Evolutionary conservation across 202 grass and related monocot genomes (phyloP), one percentile per base, ranked within the genome.

Genomic region (Panicum virgatum): DNA sequence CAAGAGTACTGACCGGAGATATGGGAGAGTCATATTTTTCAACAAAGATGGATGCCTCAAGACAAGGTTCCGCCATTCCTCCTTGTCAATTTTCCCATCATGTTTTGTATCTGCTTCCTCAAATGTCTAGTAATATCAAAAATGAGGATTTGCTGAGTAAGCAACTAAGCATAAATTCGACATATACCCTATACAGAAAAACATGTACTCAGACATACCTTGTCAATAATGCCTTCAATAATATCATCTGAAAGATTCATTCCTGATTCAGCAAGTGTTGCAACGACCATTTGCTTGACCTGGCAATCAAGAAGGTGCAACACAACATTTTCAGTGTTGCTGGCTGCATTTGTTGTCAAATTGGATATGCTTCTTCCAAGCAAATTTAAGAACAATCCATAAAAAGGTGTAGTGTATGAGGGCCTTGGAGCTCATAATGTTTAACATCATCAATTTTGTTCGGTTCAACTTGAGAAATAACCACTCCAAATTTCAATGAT

Each of bases 251-350:
- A 94, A 81, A 97, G 82, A 86, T 93, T 97, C 95, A 98, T 98
- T 57, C 95, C 90, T 38, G 95, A 98, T 62, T 98, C 95, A 80
- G 95, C 95, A 88, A 97, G 95, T 76, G 95, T 97, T 16, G 95
- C 90, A 0, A 94, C 95, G 20, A 95, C 95, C 95, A 98, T 98
- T 89, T 98, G 90, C 83, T 98, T 98, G 25, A 98, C 95, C 92
- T 98, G 56, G 79, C 9, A 89, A 78, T 73, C 64, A 89, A 93
- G 53, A 81, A 78, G 1, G 25, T 64, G 25, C 30, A 60, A 6
- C 76, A 59, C 25, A 51, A 68, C 43, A 60, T 66, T 82, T 32
- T 76, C 62, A 77, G 20, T 39, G 36, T 7, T 22, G n/a, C 22
- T 66, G 64, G 2, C 8, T 62, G n/a, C 29, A 45, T 29, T 83